phyloP scores from a whole-genome alignment of 2,329 filamentous ascomycete species.

The Diaporthe velutina region DNA sequence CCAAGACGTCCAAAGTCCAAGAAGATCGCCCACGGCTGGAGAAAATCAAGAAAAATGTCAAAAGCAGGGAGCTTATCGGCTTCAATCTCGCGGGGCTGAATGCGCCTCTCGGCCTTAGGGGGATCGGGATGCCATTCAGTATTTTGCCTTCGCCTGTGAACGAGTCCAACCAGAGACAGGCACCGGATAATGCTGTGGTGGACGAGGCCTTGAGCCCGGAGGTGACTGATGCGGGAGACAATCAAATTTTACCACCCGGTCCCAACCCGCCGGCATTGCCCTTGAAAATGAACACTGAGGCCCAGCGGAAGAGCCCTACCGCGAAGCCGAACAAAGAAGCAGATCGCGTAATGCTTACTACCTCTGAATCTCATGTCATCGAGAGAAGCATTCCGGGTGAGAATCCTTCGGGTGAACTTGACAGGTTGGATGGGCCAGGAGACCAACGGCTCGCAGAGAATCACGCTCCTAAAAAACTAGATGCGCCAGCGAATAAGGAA shows the following conservation, averaged over 20 bases:
- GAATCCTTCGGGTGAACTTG: background rate
- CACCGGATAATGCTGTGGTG: background rate
- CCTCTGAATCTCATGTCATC: background rate
- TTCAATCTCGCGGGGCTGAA: conserved; percentile 43
- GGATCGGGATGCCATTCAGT: conserved; percentile 37
- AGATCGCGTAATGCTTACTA: background rate
- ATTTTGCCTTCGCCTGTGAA: conserved; percentile 39
- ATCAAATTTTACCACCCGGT: background rate
- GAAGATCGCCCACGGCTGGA: conserved; percentile 51
- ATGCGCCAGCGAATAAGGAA: background rate
- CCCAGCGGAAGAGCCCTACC: background rate
- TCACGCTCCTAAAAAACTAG: background rate
- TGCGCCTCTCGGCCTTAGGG: conserved; percentile 34
- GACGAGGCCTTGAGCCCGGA: background rate
- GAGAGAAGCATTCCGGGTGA: background rate
- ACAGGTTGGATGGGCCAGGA: background rate
- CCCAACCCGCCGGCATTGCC: background rate
- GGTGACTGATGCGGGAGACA: background rate
- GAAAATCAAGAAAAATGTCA: conserved; percentile 58
- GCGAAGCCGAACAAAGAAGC: background rate
- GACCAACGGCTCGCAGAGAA: background rate
- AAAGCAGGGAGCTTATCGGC: conserved; percentile 62
- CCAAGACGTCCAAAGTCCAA: background rate
- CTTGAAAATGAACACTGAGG: background rate
- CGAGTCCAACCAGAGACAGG: background rate